Base-by-base conservation (phyloP, 2,329 filamentous ascomycete species). In the Fusarium equiseti region DNA sequence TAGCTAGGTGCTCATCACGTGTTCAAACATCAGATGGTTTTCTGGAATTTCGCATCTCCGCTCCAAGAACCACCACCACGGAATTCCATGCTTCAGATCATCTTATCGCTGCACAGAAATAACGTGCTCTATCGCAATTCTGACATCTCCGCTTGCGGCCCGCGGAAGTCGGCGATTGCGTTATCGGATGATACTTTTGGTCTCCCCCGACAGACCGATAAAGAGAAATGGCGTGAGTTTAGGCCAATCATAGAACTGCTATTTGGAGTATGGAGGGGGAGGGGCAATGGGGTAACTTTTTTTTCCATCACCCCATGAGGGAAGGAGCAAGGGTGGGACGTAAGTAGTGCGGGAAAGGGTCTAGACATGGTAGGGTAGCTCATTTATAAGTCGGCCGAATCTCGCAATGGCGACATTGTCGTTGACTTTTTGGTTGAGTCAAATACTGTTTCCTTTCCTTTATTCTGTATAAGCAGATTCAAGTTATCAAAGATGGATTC, bases 171-270 rank as follows among this genome's bases (percentile, higher is more conserved):
- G 74, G 74, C 43, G 67, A 64, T 70, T 60, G 69, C 64, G 68
- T 62, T 73, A 70, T 68, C 53, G 46, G 49, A 20, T 46, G 45
- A 48, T 13, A 40, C 20, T 46, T 46, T 49, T 50, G 50, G 53
- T 59, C 61, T 40, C 63, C 44, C 62, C 73, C 75, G 75, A 76
- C 73, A 68, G 63, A 62, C 75, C 77, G 75, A 76, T 72, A 67
- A 53, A 50, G 32, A 27, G 31, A 65, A 67, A 81, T 81, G 78
- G 79, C 79, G 79, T 80, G 78, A 81, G 71, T 72, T 75, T 60
- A 55, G 62, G 67, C 73, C 72, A 73, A 70, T 74, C 73, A 68
- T 50, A 61, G 12, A 69, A 65, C 49, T 31, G 46, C 63, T 63
- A 76, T 72, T 73, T 73, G 61, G 58, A 52, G 53, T 44, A 50